Evolutionary conservation across 495 filamentous ascomycete genomes (phyloP).

Genomic region (Staphylotrichum tortipilum): DNA sequence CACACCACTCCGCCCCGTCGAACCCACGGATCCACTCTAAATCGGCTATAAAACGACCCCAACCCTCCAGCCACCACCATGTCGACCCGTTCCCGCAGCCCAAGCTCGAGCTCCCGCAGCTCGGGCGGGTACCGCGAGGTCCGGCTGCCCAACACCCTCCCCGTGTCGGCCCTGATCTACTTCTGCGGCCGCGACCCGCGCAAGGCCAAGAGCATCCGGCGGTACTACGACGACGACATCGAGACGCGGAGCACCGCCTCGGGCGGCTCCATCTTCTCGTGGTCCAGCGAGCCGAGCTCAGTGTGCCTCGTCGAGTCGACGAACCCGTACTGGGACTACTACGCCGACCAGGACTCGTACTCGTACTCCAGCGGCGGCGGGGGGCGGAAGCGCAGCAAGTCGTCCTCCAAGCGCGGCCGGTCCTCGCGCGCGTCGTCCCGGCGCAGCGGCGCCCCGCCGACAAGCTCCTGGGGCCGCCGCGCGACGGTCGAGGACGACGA

Average conservation of each 20-base stretch:
- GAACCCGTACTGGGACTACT: conserved; percentile 9
- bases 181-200: conserved; percentile 18
- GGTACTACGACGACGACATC: conserved; percentile 14
- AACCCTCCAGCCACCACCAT: background rate
- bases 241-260: conserved; percentile 17
- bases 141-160: conserved; percentile 12
- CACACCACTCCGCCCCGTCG: background rate
- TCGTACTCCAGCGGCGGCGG: background rate
- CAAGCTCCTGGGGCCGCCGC: background rate
- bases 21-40: background rate
- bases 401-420: conserved; percentile 1
- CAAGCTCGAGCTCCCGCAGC: conserved; percentile 6
- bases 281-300: conserved; percentile 9
- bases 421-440: conserved; percentile 2
- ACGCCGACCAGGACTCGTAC: background rate
- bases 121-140: conserved; percentile 9
- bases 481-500: conserved; percentile 9
- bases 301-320: conserved; percentile 14
- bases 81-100: conserved; percentile 5
- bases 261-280: conserved; percentile 10
- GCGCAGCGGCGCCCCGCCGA: background rate
- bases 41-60: background rate
- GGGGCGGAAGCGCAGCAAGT: background rate
- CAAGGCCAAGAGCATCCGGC: conserved; percentile 18
- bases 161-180: conserved; percentile 18